phyloP scores from a whole-genome alignment of 2,329 filamentous ascomycete species.

The Drechslera avenae region DNA sequence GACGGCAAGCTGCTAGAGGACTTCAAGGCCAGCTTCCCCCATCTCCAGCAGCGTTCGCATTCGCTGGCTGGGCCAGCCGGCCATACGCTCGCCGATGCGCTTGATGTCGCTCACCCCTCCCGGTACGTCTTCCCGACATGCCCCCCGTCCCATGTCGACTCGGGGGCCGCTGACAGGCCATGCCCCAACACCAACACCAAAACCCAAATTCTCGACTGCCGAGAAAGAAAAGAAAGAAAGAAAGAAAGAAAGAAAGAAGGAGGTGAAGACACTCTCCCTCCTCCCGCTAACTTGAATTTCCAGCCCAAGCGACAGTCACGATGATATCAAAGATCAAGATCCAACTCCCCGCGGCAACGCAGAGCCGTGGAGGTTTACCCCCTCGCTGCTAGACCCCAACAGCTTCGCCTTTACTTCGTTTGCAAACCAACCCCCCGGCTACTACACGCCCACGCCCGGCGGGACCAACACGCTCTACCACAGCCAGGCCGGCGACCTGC shows the following conservation, averaged over 20 bases:
- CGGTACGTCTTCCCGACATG: conserved; percentile 47
- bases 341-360: conserved; percentile 79
- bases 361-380: conserved; percentile 86
- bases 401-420: conserved; percentile 81
- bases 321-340: conserved; percentile 74
- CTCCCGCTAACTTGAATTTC: conserved; percentile 1
- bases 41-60: conserved; percentile 60
- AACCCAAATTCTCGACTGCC: too few species aligned
- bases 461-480: conserved; percentile 82
- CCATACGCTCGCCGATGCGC: conserved; percentile 55
- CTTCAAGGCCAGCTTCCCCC: conserved; percentile 83
- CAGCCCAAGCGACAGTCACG: conserved; percentile 54
- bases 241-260: too few species aligned
- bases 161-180: neutral
- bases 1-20: conserved; percentile 81
- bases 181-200: neutral
- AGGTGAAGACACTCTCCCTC: too few species aligned
- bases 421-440: conserved; percentile 77
- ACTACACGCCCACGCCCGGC: conserved; percentile 87
- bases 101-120: conserved; percentile 52
- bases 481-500: conserved; percentile 81
- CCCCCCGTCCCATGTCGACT: conserved; percentile 9
- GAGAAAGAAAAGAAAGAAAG: too few species aligned
- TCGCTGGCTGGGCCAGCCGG: conserved; percentile 48
- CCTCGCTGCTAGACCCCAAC: conserved; percentile 84